Base-by-base conservation (phyloP, 257 asterid species). In the Przewalskia tangutica region DNA sequence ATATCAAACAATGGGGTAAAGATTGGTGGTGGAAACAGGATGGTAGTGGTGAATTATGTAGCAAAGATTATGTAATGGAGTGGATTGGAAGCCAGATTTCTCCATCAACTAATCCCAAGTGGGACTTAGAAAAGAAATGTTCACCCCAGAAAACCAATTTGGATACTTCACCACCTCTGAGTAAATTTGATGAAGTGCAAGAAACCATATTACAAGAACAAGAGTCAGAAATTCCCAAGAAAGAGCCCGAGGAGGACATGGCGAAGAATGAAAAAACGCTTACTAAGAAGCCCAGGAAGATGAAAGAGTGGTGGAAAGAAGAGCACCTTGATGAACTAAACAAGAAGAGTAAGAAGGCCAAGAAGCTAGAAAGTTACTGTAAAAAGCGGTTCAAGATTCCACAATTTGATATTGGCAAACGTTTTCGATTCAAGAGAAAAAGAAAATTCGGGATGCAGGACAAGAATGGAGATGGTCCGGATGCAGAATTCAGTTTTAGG, bases 1-100 rank as follows among this genome's bases (percentile, higher is more conserved):
- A 89, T 27, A 79, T 85, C 7, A 93, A 90, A 82, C 97, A 88
- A 58, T 93, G 97, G 99, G 98, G 98, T 44, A 92, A 93, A 81
- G 99, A 94, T 81, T 95, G 99, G 99, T 95, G 99, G 99, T 95
- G 99, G 99, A 95, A 60, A 81, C 98, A 95, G 82, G 98, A 95
- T 83, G 99, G 97, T 20, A 91, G 92, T 85, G 98, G 92, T 58
- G 99, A 95, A 84, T 77, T 95, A 81, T 88, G 97, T 34, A 95
- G 97, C 82, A 95, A 90, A 83, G 99, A 95, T 81, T 95, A 95
- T 81, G 98, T 95, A 16, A 94, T 70, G 90, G 99, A 95, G 87
- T 95, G 99, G 99, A 95, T 95, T 40, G 98, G 97, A 8, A 94
- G 95, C 86, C 99, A 95, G 82, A 91, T 95, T 77, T 86, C 91